Evolutionary conservation across 108 stramenopile species (phyloP).

Genomic region (Skeletonema grethae): DNA sequence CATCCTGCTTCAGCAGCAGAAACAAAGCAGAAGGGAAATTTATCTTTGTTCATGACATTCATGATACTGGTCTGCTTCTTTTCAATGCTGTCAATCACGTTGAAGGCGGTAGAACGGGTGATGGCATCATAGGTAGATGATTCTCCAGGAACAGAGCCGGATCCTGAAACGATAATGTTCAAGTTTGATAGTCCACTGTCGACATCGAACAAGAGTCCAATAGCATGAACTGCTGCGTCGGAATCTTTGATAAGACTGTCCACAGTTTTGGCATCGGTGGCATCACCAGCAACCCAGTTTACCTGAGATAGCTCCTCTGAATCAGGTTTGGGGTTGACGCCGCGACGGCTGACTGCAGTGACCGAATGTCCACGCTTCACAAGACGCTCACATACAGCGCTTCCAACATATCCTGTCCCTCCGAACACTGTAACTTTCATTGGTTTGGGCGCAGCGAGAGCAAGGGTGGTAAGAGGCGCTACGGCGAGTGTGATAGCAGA

Average conservation of each 20-base stretch:
- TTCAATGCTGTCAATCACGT: slow-evolving; percentile 71
- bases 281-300: slow-evolving; percentile 58
- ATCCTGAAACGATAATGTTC: slow-evolving; percentile 74
- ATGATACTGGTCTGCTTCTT: slow-evolving; percentile 36
- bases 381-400: slow-evolving; percentile 55
- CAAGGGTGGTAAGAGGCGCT: background rate
- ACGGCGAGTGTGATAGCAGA: background rate
- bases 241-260: slow-evolving; percentile 38
- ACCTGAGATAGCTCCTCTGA: slow-evolving; percentile 50
- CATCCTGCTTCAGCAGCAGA: slow-evolving; percentile 88
- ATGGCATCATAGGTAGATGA: slow-evolving; percentile 83
- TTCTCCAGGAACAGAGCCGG: slow-evolving; percentile 69
- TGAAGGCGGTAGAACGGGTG: slow-evolving; percentile 76
- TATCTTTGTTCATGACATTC: slow-evolving; percentile 40
- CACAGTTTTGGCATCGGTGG: slow-evolving; percentile 48
- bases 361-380: slow-evolving; percentile 53
- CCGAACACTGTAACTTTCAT: slow-evolving; percentile 41
- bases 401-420: slow-evolving; percentile 67
- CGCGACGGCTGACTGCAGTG: slow-evolving; percentile 55
- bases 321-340: slow-evolving; percentile 55
- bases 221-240: slow-evolving; percentile 62
- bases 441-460: slow-evolving; percentile 34
- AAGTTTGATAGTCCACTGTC: slow-evolving; percentile 66
- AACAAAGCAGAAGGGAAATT: slow-evolving; percentile 73
- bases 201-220: slow-evolving; percentile 77